phyloP scores from a whole-genome alignment of 78 protist genomes.

The Guillardia theta region DNA sequence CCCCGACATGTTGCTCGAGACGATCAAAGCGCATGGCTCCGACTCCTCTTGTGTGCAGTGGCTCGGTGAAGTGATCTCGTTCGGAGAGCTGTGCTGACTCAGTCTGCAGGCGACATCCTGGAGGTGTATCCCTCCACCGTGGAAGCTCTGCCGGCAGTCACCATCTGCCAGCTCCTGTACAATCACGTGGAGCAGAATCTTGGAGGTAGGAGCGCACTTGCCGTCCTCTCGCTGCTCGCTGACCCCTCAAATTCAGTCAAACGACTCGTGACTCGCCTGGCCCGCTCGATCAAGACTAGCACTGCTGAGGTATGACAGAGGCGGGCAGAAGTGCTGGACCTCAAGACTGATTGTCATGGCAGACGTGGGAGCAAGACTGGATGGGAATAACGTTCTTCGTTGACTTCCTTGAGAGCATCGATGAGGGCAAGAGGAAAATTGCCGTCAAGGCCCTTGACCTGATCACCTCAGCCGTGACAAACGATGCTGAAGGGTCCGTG shows the following conservation, averaged over 20 bases:
- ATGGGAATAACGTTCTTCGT: too few species aligned
- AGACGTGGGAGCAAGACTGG: too few species aligned
- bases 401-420: not conserved
- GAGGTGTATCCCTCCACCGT: not conserved
- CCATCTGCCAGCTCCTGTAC: not conserved
- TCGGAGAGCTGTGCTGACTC: too few species aligned
- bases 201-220: not conserved
- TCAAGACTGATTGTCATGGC: not conserved
- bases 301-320: not conserved
- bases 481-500: too few species aligned
- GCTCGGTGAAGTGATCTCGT: not conserved
- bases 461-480: too few species aligned
- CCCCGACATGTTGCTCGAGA: not conserved
- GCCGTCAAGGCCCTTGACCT: not conserved
- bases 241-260: not conserved
- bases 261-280: not conserved
- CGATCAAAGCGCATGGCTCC: slow-evolving; percentile 2
- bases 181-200: not conserved
- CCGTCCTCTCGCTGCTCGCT: too few species aligned
- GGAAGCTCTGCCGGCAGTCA: not conserved
- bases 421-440: not conserved
- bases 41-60: not conserved
- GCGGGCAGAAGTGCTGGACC: not conserved
- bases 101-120: not conserved
- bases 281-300: not conserved